A percentile compares a stretch with the other conserved stretches of the same genome.
Evolutionary conservation across 2,329 filamentous ascomycete genomes (phyloP).

Genomic region (Diaporthe ampelina): DNA sequence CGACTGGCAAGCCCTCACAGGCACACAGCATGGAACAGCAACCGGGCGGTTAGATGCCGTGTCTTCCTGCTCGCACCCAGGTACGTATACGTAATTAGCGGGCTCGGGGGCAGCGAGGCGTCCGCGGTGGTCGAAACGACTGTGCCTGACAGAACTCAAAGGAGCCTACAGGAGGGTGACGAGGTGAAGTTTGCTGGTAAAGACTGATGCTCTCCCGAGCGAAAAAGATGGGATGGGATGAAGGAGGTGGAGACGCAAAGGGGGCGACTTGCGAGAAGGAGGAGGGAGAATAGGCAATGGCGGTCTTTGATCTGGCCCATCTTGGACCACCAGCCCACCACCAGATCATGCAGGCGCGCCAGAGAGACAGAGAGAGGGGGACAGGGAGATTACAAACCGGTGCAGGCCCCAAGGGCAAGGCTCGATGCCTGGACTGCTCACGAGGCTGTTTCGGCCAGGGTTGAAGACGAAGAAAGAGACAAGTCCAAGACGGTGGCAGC

Average conservation of each 20-base stretch:
- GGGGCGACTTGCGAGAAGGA: slow-evolving; percentile 23
- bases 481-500: slow-evolving; percentile 36
- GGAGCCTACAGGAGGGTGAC: slow-evolving; percentile 15
- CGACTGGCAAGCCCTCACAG: slow-evolving; percentile 34
- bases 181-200: slow-evolving; percentile 8
- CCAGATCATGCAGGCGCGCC: background rate
- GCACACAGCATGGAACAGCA: slow-evolving; percentile 30
- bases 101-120: background rate
- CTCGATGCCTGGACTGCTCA: slow-evolving; percentile 23
- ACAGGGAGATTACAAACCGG: background rate
- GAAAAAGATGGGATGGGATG: slow-evolving; percentile 16
- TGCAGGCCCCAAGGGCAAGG: background rate
- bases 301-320: slow-evolving; percentile 10
- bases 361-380: background rate
- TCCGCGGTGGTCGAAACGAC: slow-evolving; percentile 12
- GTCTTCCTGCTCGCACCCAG: slow-evolving; percentile 11
- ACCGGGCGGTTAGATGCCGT: slow-evolving; percentile 41
- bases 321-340: background rate
- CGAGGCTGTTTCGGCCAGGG: slow-evolving; percentile 34
- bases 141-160: slow-evolving; percentile 2
- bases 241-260: slow-evolving; percentile 24
- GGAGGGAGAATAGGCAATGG: slow-evolving; percentile 7
- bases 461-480: slow-evolving; percentile 32
- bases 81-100: slow-evolving; percentile 34
- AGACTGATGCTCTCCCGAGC: slow-evolving; percentile 14